Conservation (phyloP, 805 yeast genomes). For the Wickerhamomyces bovis region DNA sequence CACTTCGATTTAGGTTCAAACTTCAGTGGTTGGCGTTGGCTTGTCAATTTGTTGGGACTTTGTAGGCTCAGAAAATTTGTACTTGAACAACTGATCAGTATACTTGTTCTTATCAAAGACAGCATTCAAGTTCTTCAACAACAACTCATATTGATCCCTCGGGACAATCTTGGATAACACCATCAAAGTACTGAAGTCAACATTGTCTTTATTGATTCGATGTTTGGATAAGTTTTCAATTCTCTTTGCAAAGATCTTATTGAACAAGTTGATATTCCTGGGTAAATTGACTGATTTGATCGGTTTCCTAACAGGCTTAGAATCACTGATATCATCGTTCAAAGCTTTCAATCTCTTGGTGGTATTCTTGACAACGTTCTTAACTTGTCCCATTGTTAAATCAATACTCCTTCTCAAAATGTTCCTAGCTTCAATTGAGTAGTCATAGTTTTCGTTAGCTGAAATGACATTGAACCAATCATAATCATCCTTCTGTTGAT, state of each 20-base stretch:
- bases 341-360: constrained; percentile 5
- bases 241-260: constrained; percentile 4
- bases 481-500: neutral
- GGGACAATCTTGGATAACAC: constrained; percentile 9
- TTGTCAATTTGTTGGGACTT: neutral
- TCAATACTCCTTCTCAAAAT: constrained; percentile 2
- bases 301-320: constrained; percentile 7
- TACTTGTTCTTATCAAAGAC: constrained; percentile 2
- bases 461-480: constrained; percentile 10
- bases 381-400: constrained; percentile 2
- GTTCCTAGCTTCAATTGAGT: constrained; percentile 5
- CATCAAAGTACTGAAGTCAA: constrained; percentile 12
- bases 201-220: constrained; percentile 3
- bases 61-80: neutral
- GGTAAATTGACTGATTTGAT: constrained; percentile 3
- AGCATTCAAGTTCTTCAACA: constrained; percentile 4
- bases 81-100: constrained; percentile 5
- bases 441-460: constrained; percentile 11
- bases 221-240: constrained; percentile 6
- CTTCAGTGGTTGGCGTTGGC: neutral
- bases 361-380: constrained; percentile 8
- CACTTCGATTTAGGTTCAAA: neutral
- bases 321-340: constrained; percentile 1
- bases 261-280: constrained; percentile 2
- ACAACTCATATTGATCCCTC: constrained; percentile 2